Evolutionary conservation across 2,329 filamentous ascomycete genomes (phyloP).

Genomic region (Aspergillus calidoustus): DNA sequence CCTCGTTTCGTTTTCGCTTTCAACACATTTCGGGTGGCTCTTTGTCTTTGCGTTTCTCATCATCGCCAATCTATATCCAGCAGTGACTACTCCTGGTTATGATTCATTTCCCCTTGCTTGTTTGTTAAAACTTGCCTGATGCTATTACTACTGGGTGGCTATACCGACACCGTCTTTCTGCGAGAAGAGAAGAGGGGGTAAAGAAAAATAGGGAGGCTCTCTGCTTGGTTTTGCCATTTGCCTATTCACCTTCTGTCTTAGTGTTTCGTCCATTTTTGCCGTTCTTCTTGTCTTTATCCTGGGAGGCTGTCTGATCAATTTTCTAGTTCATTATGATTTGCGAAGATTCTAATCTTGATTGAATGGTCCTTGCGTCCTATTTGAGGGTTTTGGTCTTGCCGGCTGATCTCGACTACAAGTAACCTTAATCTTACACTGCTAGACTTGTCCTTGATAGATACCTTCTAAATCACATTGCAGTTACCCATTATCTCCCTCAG

Average conservation of each 20-base stretch:
- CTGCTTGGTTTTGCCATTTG: constrained; percentile 2
- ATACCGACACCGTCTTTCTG: constrained; percentile 17
- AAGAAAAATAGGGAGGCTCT: constrained; percentile 15
- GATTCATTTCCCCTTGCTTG: background rate
- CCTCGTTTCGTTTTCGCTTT: constrained; percentile 14
- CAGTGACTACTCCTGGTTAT: constrained; percentile 22
- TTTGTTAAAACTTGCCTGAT: background rate
- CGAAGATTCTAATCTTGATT: constrained; percentile 16
- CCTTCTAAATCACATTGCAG: background rate
- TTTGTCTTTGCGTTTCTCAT: constrained; percentile 24
- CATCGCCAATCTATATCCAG: background rate
- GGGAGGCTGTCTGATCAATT: constrained; percentile 48
- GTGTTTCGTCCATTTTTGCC: constrained; percentile 10
- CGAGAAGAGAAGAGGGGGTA: background rate
- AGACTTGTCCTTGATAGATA: background rate
- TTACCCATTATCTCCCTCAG: no score
- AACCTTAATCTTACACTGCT: background rate
- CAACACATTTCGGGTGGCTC: constrained; percentile 28
- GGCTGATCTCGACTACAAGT: constrained; percentile 4
- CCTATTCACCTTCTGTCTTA: constrained; percentile 9
- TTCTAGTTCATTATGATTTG: constrained; percentile 19
- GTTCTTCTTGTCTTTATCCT: constrained; percentile 30
- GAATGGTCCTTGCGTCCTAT: background rate
- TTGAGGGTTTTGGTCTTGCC: constrained; percentile 6
- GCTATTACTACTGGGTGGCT: constrained; percentile 12